These are phyloP conservation scores for Hyparrhenia diplandra DNA, from an alignment of 176 grass and related monocot genomes.

Conservation along the genomic window DNA sequence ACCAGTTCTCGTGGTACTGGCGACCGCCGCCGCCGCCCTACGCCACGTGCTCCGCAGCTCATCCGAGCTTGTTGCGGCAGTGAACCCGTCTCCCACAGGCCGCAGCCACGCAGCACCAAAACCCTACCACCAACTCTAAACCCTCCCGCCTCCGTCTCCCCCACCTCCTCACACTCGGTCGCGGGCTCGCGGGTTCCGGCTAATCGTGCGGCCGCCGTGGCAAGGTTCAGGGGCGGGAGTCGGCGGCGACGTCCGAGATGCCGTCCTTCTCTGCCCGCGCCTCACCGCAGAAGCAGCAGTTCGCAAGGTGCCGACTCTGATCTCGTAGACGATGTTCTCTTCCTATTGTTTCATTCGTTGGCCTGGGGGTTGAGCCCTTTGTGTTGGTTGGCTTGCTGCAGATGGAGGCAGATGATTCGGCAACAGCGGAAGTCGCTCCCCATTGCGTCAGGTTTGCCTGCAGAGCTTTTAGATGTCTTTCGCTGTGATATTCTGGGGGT, in stretches of 20 bases:
- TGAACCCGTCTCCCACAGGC: no score
- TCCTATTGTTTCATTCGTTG: background rate
- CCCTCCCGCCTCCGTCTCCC: no score
- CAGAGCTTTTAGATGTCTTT: background rate
- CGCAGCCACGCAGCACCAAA: no score
- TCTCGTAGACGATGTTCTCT: background rate
- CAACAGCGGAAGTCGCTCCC: constrained; percentile 72
- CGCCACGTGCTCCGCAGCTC: no score
- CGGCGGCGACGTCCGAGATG: background rate
- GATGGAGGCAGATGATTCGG: constrained; percentile 62
- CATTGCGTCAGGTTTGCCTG: constrained; percentile 50
- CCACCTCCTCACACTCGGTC: no score
- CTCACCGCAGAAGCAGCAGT: constrained; percentile 35
- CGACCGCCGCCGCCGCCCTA: no score
- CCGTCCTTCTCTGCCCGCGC: constrained; percentile 25
- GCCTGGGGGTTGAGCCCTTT: background rate
- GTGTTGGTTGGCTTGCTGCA: constrained; percentile 12
- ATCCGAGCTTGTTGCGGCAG: no score
- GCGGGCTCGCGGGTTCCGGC: no score
- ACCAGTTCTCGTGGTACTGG: no score
- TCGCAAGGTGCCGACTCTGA: constrained; percentile 13
- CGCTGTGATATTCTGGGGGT: background rate
- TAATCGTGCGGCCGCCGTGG: background rate
- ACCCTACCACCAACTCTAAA: no score
- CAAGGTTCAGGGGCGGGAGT: background rate